These are phyloP conservation scores for Zanthoxylum bungeanum DNA, from an alignment of 345 rosid genomes.

Conservation along the genomic window DNA sequence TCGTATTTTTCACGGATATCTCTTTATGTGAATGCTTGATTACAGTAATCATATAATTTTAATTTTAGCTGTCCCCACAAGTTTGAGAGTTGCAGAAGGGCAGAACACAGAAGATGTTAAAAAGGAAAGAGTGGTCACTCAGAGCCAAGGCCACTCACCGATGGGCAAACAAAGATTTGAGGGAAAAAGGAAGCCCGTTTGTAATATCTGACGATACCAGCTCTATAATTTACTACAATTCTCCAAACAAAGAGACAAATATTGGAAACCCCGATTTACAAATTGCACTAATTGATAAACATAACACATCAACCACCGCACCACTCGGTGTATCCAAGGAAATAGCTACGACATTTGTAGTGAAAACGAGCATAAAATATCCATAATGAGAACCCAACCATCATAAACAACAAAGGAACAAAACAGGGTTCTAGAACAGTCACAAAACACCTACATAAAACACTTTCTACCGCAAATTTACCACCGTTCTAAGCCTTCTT, in stretches of 20 bases:
- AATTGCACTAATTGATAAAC: conserved; percentile 15
- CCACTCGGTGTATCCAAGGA: conserved; percentile 8
- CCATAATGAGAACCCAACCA: conserved; percentile 31
- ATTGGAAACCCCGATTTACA: conserved; percentile 22
- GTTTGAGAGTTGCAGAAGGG: conserved; percentile 36
- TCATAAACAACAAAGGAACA: conserved; percentile 2
- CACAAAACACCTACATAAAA: conserved; percentile 23
- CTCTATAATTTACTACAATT: too few species aligned
- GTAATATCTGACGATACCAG: too few species aligned
- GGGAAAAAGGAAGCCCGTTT: too few species aligned
- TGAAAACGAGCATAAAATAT: conserved; percentile 15
- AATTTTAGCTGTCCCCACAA: too few species aligned
- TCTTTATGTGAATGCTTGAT: too few species aligned
- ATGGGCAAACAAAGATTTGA: too few species aligned
- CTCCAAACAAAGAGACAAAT: not conserved
- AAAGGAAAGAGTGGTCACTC: conserved; percentile 52
- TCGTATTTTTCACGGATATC: too few species aligned
- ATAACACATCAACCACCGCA: conserved; percentile 12
- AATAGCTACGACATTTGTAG: conserved; percentile 17
- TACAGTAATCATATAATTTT: too few species aligned
- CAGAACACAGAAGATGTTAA: conserved; percentile 30
- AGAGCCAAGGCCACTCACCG: conserved; percentile 74
- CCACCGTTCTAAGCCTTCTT: conserved; percentile 45
- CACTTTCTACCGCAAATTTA: conserved; percentile 15
- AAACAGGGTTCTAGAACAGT: conserved; percentile 28